Evolutionary conservation across 768 basidiomycete genomes (phyloP).

Genomic region (Leccinum fibrillosum): DNA sequence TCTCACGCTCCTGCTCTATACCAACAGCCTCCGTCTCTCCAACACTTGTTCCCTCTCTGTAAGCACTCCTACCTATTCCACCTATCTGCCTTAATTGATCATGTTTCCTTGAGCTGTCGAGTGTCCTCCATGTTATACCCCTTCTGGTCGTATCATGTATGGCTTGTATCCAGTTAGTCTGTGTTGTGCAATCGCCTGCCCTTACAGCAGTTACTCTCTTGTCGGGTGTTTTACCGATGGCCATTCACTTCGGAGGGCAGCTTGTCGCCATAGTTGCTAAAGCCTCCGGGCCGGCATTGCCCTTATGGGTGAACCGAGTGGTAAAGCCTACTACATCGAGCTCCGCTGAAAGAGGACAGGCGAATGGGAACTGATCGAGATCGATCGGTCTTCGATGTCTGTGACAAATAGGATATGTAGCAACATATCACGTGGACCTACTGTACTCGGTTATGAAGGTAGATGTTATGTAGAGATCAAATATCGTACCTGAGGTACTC

Average conservation of each 20-base stretch:
- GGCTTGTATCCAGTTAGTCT: slow-evolving; percentile 8
- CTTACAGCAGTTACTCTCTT: slow-evolving; percentile 9
- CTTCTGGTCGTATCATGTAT: slow-evolving; percentile 10
- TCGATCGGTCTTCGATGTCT: not conserved
- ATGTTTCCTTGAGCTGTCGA: slow-evolving; percentile 4
- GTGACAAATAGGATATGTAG: not conserved
- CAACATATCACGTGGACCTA: not conserved
- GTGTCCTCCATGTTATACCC: slow-evolving; percentile 18
- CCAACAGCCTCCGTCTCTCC: slow-evolving; percentile 19
- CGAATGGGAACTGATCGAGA: not conserved
- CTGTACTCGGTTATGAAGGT: not conserved
- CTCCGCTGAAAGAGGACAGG: not conserved
- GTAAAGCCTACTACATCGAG: not conserved
- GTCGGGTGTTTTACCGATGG: slow-evolving; percentile 6
- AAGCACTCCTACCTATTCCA: not conserved
- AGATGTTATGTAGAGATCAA: not conserved
- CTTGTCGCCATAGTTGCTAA: not conserved
- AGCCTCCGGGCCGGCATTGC: not conserved
- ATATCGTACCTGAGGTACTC: not conserved
- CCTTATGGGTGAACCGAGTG: not conserved
- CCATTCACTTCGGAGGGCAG: not conserved
- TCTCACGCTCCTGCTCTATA: slow-evolving; percentile 23
- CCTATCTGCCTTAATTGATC: not conserved
- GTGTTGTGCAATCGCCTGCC: slow-evolving; percentile 5
- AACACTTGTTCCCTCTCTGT: slow-evolving; percentile 11